Conservation (phyloP, 1,284 basidiomycete genomes). For the Papiliotrema laurentii region DNA sequence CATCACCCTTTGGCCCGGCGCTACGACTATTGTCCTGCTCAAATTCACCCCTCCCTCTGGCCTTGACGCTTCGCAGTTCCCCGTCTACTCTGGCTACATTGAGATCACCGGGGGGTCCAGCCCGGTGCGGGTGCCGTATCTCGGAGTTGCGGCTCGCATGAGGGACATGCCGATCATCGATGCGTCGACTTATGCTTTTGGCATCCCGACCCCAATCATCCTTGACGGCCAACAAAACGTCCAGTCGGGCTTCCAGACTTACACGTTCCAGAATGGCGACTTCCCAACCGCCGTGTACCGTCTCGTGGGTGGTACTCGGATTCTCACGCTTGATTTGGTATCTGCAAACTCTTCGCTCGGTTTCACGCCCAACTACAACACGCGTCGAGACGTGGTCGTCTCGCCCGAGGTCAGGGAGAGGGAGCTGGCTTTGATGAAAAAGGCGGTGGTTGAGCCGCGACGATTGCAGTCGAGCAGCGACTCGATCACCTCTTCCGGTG, state of each 20-base stretch:
- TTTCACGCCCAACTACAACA: conserved; percentile 35
- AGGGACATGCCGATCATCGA: conserved; percentile 38
- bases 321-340: conserved; percentile 53
- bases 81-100: conserved; percentile 41
- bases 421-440: neutral
- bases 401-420: neutral
- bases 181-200: conserved; percentile 14
- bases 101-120: conserved; percentile 22
- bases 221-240: conserved; percentile 12
- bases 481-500: neutral
- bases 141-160: conserved; percentile 54
- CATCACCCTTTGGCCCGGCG: conserved; percentile 27
- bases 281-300: conserved; percentile 40
- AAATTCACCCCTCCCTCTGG: conserved; percentile 31
- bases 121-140: conserved; percentile 30
- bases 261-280: conserved; percentile 54
- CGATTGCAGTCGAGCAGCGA: neutral
- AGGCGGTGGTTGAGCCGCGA: neutral
- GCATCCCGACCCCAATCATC: conserved; percentile 32
- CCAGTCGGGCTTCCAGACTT: conserved; percentile 46
- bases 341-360: conserved; percentile 34
- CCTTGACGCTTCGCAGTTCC: conserved; percentile 29
- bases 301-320: conserved; percentile 57
- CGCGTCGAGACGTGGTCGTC: conserved; percentile 28
- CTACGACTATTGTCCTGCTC: conserved; percentile 19